A percentile compares a stretch with the other conserved stretches of the same genome.
These are phyloP conservation scores for Coccomyxa sp. DNA, from an alignment of 139 green algal genomes.

Conservation along the genomic window DNA sequence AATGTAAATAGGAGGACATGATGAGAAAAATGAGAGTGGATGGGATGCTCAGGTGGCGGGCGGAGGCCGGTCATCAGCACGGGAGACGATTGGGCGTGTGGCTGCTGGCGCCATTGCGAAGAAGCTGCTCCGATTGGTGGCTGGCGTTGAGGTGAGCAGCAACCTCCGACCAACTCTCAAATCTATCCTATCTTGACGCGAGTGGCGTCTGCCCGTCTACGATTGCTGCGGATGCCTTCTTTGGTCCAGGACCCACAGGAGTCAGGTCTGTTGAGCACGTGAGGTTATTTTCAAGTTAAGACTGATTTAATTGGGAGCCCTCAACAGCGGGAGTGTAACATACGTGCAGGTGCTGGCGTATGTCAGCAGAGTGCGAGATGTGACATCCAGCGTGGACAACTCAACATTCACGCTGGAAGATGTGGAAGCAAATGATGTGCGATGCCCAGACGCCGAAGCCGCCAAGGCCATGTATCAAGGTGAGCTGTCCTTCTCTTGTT, in stretches of 20 bases:
- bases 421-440: conserved; percentile 93
- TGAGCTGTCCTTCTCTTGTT: conserved; percentile 15
- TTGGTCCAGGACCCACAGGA: not conserved
- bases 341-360: conserved; percentile 81
- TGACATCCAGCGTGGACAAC: conserved; percentile 70
- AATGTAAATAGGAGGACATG: no score
- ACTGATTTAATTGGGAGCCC: no score
- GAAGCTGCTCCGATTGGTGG: conserved; percentile 85
- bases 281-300: no score
- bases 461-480: conserved; percentile 89
- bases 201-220: not conserved
- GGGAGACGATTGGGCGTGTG: conserved; percentile 97
- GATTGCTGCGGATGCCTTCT: no score
- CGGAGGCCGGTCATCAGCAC: conserved; percentile 89
- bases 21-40: no score
- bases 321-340: no score
- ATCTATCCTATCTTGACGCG: not conserved
- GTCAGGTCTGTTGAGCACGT: no score
- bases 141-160: conserved; percentile 57
- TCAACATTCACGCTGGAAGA: conserved; percentile 69
- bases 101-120: conserved; percentile 96
- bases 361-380: conserved; percentile 81
- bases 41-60: conserved; percentile 56
- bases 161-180: not conserved
- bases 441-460: conserved; percentile 85